phyloP scores from a whole-genome alignment of 441 rosid genomes.

The Eugenia klotzschiana region DNA sequence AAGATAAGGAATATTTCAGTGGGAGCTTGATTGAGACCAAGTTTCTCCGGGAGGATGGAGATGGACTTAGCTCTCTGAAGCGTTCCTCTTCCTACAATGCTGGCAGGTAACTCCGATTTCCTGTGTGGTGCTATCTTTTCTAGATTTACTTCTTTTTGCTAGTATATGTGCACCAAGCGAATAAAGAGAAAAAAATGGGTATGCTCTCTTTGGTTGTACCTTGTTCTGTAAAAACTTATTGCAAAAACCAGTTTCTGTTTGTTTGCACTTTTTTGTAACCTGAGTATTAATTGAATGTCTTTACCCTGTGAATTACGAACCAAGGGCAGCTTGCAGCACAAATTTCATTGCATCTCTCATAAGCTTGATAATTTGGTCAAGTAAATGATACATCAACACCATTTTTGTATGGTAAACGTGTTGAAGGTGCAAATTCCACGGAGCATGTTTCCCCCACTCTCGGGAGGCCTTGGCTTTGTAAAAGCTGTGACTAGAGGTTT shows the following conservation, averaged over 20 bases:
- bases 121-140: background rate
- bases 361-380: background rate
- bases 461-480: background rate
- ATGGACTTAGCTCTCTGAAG: slow-evolving; percentile 39
- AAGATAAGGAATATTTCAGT: slow-evolving; percentile 59
- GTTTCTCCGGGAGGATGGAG: slow-evolving; percentile 34
- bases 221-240: background rate
- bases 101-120: slow-evolving; percentile 42
- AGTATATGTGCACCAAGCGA: background rate
- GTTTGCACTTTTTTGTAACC: background rate
- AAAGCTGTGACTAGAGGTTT: background rate
- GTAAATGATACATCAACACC: background rate
- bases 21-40: slow-evolving; percentile 66
- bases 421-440: background rate
- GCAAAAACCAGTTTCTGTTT: background rate
- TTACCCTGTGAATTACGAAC: background rate
- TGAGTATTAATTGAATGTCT: background rate
- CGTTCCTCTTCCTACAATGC: slow-evolving; percentile 94
- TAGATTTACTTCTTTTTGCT: background rate
- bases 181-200: background rate
- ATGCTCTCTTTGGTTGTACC: background rate
- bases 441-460: background rate
- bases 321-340: background rate
- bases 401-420: background rate
- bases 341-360: background rate